A percentile compares a stretch with the other conserved stretches of the same genome.
These are phyloP conservation scores for Ceriops decandra DNA, from an alignment of 345 rosid genomes.

Conservation along the genomic window DNA sequence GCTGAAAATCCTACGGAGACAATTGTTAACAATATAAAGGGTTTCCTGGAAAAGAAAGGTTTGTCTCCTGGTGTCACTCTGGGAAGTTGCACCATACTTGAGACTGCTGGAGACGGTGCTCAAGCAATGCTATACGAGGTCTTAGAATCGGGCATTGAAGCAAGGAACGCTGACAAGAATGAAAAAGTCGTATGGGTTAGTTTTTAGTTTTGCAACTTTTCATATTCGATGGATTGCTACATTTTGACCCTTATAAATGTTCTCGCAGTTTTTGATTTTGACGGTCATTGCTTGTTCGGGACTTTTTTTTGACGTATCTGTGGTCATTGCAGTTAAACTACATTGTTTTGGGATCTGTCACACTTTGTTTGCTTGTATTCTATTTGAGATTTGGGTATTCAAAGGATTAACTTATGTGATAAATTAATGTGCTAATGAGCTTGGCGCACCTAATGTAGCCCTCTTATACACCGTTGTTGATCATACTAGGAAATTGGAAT, in stretches of 20 bases:
- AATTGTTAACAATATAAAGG: slow-evolving; percentile 53
- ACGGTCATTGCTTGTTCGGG: neutral
- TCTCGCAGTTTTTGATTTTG: neutral
- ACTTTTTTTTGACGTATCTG: neutral
- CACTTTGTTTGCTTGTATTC: slow-evolving; percentile 1
- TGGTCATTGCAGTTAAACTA: too few species aligned
- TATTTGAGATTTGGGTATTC: neutral
- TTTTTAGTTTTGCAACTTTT: slow-evolving; percentile 2
- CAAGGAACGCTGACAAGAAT: slow-evolving; percentile 15
- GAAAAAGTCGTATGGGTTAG: slow-evolving; percentile 76
- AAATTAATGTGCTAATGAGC: neutral
- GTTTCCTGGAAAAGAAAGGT: slow-evolving; percentile 45
- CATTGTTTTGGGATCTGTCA: neutral
- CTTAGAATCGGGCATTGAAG: slow-evolving; percentile 51
- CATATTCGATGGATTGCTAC: neutral
- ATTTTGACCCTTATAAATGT: neutral
- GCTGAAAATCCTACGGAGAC: slow-evolving; percentile 73
- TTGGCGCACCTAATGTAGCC: neutral
- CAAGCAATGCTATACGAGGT: slow-evolving; percentile 46
- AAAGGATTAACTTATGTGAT: neutral
- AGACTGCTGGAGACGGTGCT: slow-evolving; percentile 76
- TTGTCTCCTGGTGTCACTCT: slow-evolving; percentile 59
- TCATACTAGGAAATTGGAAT: neutral
- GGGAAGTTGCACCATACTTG: slow-evolving; percentile 68
- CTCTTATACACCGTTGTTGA: neutral